These are phyloP conservation scores for Alternaria triticimaculans DNA, from an alignment of 2,329 filamentous ascomycete species.

Conservation along the genomic window DNA sequence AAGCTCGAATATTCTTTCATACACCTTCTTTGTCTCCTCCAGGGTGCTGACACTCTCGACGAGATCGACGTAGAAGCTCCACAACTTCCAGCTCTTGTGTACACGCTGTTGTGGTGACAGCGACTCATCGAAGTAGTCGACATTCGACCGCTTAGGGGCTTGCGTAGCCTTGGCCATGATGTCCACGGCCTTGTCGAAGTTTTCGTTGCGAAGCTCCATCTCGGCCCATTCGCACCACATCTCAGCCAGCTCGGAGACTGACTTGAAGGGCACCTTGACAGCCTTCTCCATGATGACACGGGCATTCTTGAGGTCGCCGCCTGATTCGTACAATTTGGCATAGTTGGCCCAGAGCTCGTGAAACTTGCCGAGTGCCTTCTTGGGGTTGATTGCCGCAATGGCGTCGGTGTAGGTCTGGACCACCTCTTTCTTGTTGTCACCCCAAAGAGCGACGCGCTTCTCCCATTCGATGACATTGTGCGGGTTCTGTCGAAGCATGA, in stretches of 20 bases:
- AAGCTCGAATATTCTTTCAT: constrained; percentile 97
- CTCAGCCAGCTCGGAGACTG: constrained; percentile 93
- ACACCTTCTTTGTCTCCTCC: constrained; percentile 91
- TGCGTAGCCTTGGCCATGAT: constrained; percentile 98
- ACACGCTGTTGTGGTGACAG: constrained; percentile 93
- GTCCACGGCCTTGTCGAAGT: constrained; percentile 91
- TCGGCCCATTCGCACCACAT: constrained; percentile 99
- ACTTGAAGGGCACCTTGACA: constrained; percentile 96
- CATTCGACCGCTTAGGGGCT: constrained; percentile 93
- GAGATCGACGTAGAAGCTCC: constrained; percentile 98
- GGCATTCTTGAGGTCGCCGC: constrained; percentile 82
- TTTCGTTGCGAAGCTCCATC: constrained; percentile 94
- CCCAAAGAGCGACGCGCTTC: constrained; percentile 95
- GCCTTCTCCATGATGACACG: constrained; percentile 97
- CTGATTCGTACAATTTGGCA: constrained; percentile 93
- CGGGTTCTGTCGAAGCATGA: constrained; percentile 91
- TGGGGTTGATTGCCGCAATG: constrained; percentile 90
- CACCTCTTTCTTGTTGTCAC: constrained; percentile 87
- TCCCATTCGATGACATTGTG: constrained; percentile 97
- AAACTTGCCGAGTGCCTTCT: constrained; percentile 91
- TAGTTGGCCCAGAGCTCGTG: constrained; percentile 97
- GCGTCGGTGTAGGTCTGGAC: constrained; percentile 95
- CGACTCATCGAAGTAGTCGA: constrained; percentile 98
- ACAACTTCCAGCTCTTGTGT: constrained; percentile 99
- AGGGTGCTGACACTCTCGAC: constrained; percentile 92